Evolutionary conservation across 2,329 filamentous ascomycete species (phyloP).

Genomic region (Elsinoe arachidis): DNA sequence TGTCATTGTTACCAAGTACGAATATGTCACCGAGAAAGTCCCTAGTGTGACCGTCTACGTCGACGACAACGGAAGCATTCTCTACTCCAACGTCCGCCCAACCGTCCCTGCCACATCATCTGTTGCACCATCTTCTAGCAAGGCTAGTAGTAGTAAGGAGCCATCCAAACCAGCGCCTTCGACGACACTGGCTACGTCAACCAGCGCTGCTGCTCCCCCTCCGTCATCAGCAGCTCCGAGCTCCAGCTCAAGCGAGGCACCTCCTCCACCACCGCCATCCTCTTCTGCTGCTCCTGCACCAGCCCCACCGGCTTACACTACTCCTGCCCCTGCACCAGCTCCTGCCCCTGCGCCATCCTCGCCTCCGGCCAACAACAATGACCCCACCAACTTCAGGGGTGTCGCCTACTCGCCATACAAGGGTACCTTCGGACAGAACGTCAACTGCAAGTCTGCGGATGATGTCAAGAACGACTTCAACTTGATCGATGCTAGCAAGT

Average conservation of each 20-base stretch:
- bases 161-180: slow-evolving; percentile 3
- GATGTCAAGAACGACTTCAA: slow-evolving; percentile 59
- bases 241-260: slow-evolving; percentile 25
- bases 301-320: slow-evolving; percentile 16
- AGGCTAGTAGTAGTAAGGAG: slow-evolving; percentile 4
- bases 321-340: slow-evolving; percentile 19
- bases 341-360: slow-evolving; percentile 19
- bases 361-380: slow-evolving; percentile 17
- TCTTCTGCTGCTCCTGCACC: slow-evolving; percentile 10
- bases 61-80: slow-evolving; percentile 46
- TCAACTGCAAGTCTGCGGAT: slow-evolving; percentile 54
- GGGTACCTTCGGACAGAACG: slow-evolving; percentile 26
- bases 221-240: slow-evolving; percentile 10
- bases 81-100: slow-evolving; percentile 28
- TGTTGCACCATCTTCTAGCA: slow-evolving; percentile 12
- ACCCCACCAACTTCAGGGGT: slow-evolving; percentile 31
- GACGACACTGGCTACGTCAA: background rate
- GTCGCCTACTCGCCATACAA: slow-evolving; percentile 53
- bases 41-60: slow-evolving; percentile 52
- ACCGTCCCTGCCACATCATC: slow-evolving; percentile 15
- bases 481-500: slow-evolving; percentile 46
- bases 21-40: slow-evolving; percentile 35
- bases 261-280: slow-evolving; percentile 23
- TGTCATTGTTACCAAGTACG: slow-evolving; percentile 25
- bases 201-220: slow-evolving; percentile 12